Percentiles rank a stretch among this genome's conserved stretches.
Conservation (phyloP, 2,329 filamentous ascomycete genomes). For the Calonectria leucothoes region DNA sequence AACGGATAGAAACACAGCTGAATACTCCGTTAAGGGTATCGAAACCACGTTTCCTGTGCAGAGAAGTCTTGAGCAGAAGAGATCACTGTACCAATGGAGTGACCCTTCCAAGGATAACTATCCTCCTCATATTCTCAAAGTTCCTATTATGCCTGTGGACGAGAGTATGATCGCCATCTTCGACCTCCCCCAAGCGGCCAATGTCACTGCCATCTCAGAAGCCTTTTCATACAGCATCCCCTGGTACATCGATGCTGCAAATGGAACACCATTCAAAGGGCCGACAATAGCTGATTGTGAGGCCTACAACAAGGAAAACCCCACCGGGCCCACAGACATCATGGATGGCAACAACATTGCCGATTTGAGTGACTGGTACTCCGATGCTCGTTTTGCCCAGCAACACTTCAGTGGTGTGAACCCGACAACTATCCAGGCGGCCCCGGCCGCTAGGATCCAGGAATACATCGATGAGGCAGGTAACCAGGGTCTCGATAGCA, state of each 20-base stretch:
- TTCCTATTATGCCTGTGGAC: neutral
- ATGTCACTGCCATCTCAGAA: neutral
- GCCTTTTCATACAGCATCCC: constrained; percentile 22
- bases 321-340: constrained; percentile 3
- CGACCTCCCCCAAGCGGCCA: neutral
- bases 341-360: constrained; percentile 32
- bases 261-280: neutral
- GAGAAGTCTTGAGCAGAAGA: constrained; percentile 15
- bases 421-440: constrained; percentile 17
- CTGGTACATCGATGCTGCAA: neutral
- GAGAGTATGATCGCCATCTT: neutral
- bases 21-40: constrained; percentile 9
- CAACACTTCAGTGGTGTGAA: constrained; percentile 30
- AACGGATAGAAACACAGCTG: neutral
- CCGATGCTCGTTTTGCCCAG: constrained; percentile 28
- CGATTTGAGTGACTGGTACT: constrained; percentile 28
- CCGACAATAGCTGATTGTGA: constrained; percentile 25
- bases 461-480: constrained; percentile 15
- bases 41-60: constrained; percentile 22
- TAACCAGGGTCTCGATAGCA: constrained; percentile 25
- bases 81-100: constrained; percentile 24
- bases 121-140: constrained; percentile 15
- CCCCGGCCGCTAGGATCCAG: constrained; percentile 10
- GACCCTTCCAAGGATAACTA: constrained; percentile 6
- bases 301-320: constrained; percentile 9